Conservation (phyloP, 2,329 filamentous ascomycete species). For the Cercospora sp. region DNA sequence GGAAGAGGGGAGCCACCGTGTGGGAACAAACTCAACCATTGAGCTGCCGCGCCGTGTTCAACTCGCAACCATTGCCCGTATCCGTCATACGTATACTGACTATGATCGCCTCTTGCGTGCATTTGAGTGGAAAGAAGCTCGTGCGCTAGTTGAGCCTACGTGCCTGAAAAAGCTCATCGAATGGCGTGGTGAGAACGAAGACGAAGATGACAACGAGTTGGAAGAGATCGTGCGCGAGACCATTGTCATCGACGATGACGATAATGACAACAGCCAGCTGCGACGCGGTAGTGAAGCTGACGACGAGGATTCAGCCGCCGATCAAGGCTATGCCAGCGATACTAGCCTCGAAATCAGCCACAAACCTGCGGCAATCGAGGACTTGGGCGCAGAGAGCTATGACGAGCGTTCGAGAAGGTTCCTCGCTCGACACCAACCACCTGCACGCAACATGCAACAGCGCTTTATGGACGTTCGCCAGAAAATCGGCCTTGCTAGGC, state of each 20-base stretch:
- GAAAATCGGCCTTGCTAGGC: slow-evolving; percentile 25
- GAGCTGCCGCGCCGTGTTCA: slow-evolving; percentile 59
- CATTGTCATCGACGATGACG: slow-evolving; percentile 63
- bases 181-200: slow-evolving; percentile 62
- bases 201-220: slow-evolving; percentile 49
- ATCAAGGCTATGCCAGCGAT: slow-evolving; percentile 31
- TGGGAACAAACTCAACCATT: slow-evolving; percentile 58
- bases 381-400: slow-evolving; percentile 34
- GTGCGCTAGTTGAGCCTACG: slow-evolving; percentile 55
- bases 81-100: slow-evolving; percentile 62
- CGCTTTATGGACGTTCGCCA: slow-evolving; percentile 23
- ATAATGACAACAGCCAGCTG: slow-evolving; percentile 44
- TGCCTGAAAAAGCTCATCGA: slow-evolving; percentile 59
- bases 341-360: slow-evolving; percentile 35
- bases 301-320: slow-evolving; percentile 25
- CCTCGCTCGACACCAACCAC: slow-evolving; percentile 23
- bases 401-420: slow-evolving; percentile 29
- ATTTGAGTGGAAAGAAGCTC: slow-evolving; percentile 55
- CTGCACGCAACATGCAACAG: slow-evolving; percentile 17
- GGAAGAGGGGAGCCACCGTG: slow-evolving; percentile 58
- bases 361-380: slow-evolving; percentile 29
- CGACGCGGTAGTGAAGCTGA: slow-evolving; percentile 23
- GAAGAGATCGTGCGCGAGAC: slow-evolving; percentile 65
- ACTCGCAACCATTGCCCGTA: slow-evolving; percentile 62
- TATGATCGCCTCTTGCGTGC: slow-evolving; percentile 60